Conservation (phyloP, 1,284 basidiomycete genomes). For the Inonotus hispidus region DNA sequence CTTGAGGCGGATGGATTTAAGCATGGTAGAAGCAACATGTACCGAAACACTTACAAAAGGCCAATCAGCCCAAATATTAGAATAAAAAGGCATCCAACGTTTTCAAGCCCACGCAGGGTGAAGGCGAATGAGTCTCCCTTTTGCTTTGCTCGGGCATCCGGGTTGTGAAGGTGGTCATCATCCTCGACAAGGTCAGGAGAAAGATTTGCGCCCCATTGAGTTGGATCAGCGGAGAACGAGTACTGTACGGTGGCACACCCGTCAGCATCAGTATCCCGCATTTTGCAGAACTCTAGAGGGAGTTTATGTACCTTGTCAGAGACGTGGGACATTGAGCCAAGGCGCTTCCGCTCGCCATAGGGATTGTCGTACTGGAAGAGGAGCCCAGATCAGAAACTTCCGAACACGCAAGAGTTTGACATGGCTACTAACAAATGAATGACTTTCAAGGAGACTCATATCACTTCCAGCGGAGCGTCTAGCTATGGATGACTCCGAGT, state of each 20-base stretch:
- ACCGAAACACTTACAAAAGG: conserved; percentile 41
- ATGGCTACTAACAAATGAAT: conserved; percentile 8
- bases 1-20: conserved; percentile 16
- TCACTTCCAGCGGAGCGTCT: conserved; percentile 10
- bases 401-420: background rate
- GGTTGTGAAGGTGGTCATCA: conserved; percentile 41
- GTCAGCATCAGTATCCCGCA: background rate
- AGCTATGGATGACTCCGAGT: background rate
- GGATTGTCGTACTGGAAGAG: conserved; percentile 9
- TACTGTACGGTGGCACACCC: conserved; percentile 8
- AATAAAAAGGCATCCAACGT: conserved; percentile 59
- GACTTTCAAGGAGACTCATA: conserved; percentile 9
- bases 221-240: conserved; percentile 18
- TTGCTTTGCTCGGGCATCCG: conserved; percentile 30
- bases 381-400: background rate
- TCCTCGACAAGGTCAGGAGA: conserved; percentile 18
- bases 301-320: conserved; percentile 16
- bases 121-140: conserved; percentile 33
- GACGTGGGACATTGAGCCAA: conserved; percentile 7
- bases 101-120: conserved; percentile 49
- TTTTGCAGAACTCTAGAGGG: background rate
- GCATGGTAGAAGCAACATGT: background rate
- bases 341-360: conserved; percentile 10
- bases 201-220: conserved; percentile 17
- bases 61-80: conserved; percentile 43